These are phyloP conservation scores for Malbranchea zuffiana DNA, from an alignment of 2,329 filamentous ascomycete genomes.

Conservation along the genomic window DNA sequence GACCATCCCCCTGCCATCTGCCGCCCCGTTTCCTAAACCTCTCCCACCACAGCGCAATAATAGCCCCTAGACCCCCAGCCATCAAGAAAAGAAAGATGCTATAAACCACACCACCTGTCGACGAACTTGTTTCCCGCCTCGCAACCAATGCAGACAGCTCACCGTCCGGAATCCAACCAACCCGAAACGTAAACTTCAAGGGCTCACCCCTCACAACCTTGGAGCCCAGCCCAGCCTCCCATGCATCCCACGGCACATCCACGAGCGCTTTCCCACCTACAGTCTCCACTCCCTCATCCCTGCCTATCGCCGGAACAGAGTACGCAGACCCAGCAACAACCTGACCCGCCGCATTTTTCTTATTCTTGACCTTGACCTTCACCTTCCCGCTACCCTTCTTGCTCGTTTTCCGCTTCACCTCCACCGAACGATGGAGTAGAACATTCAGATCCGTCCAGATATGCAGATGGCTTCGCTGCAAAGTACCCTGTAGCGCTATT, in stretches of 20 bases:
- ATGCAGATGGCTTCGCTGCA: slow-evolving; percentile 83
- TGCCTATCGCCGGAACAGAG: slow-evolving; percentile 59
- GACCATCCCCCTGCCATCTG: slow-evolving; percentile 38
- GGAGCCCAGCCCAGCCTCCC: slow-evolving; percentile 40
- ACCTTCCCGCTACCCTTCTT: slow-evolving; percentile 29
- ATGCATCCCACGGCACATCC: slow-evolving; percentile 35
- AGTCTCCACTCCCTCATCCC: slow-evolving; percentile 31
- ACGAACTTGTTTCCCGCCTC: slow-evolving; percentile 9
- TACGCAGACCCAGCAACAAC: slow-evolving; percentile 84
- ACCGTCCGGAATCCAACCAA: slow-evolving; percentile 57
- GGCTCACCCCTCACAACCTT: slow-evolving; percentile 80
- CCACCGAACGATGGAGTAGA: slow-evolving; percentile 52
- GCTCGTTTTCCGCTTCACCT: slow-evolving; percentile 30
- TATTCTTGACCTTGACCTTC: slow-evolving; percentile 52
- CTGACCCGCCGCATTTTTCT: slow-evolving; percentile 51
- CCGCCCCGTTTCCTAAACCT: slow-evolving; percentile 21
- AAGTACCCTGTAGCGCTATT: slow-evolving; percentile 76
- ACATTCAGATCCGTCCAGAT: slow-evolving; percentile 84
- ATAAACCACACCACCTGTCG: slow-evolving; percentile 16
- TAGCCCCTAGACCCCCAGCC: slow-evolving; percentile 27
- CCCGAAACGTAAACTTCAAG: slow-evolving; percentile 64
- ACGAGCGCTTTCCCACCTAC: slow-evolving; percentile 28
- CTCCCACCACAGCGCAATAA: slow-evolving; percentile 31
- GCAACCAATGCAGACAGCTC: slow-evolving; percentile 28
- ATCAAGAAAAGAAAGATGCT: slow-evolving; percentile 20